Base-by-base conservation (phyloP, 306 rosid species). In the Citrullus mucosospermus region DNA sequence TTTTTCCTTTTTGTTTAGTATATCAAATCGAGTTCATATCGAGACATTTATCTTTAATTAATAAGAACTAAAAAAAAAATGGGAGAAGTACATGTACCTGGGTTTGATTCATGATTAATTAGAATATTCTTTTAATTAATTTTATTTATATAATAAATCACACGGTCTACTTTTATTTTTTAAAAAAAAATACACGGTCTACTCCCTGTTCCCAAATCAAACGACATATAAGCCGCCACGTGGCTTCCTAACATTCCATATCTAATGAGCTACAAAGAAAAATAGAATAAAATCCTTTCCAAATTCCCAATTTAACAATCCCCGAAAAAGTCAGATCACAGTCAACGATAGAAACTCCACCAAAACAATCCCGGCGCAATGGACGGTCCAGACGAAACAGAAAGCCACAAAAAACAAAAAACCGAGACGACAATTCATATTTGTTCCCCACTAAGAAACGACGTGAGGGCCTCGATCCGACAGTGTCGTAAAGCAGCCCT, bases 391-490 rank as follows among this genome's bases (percentile, higher is more conserved):
- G 82, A 79, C 80, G 82, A 32, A 75, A 3, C 28, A 46, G 73
- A 20, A 20, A 18, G 22, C 20, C 50, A 38, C 50, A 66, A 46
- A 46, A 46, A 71, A 71, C 5, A 71, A 71, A 46, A 25, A 68
- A 36, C 18, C 55, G 69, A 8, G 43, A 68, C 80, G 80, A 60
- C 83, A 82, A 59, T 13, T 4, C 69, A 76, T 78, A 56, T 72
- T 73, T 38, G 18, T 58, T 3, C 16, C 62, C 81, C 81, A 50
- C 80, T 68, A 68, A 68, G 75, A 43, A 38, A 54, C 82, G 56
- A 69, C 82, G 82, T 79, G 82, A 70, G 82, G 34, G n/a, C 77
- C 82, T 79, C 48, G 60, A 79, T 44, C 54, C 18, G 50, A 46
- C 71, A 38, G 32, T 67, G 77, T 79, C 67, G 34, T n/a, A 53